These are phyloP conservation scores for Elongisporangium undulatum DNA, from an alignment of 352 stramenopile genomes.

Conservation along the genomic window DNA sequence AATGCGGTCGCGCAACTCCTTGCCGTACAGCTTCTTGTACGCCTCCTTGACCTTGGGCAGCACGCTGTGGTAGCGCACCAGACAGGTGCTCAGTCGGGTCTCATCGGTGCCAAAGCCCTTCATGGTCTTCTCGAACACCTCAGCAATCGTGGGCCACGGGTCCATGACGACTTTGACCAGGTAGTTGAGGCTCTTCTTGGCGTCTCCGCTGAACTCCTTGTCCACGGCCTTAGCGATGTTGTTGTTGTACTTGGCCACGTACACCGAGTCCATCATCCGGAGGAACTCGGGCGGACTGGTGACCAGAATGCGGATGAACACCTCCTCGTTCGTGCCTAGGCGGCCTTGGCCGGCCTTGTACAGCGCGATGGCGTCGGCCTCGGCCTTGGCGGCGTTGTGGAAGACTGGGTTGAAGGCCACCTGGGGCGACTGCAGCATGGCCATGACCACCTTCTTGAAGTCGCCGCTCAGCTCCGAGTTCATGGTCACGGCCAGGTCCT, in stretches of 20 bases:
- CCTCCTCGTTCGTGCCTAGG: constrained; percentile 68
- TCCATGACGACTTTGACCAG: constrained; percentile 51
- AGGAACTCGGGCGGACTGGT: constrained; percentile 56
- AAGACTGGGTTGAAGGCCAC: constrained; percentile 51
- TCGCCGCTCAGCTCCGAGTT: constrained; percentile 71
- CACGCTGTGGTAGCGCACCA: constrained; percentile 58
- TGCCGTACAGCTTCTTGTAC: constrained; percentile 54
- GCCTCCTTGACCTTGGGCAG: constrained; percentile 45
- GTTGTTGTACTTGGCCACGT: constrained; percentile 77
- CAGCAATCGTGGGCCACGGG: constrained; percentile 55
- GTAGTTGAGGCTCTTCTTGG: constrained; percentile 66
- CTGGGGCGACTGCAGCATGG: constrained; percentile 46
- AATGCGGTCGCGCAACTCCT: constrained; percentile 59
- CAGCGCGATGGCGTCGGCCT: constrained; percentile 53
- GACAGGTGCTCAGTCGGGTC: constrained; percentile 38
- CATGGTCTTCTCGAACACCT: constrained; percentile 72
- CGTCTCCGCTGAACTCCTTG: constrained; percentile 79
- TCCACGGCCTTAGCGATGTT: constrained; percentile 73
- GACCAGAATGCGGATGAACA: constrained; percentile 60
- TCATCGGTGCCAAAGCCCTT: constrained; percentile 70
- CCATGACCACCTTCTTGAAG: constrained; percentile 74
- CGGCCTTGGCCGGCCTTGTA: constrained; percentile 78
- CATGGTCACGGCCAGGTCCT: constrained; percentile 61
- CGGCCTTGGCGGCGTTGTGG: constrained; percentile 61
- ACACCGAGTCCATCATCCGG: constrained; percentile 64